Base-by-base conservation (phyloP, 2,329 filamentous ascomycete genomes). In the Akanthomyces uredinophilus region DNA sequence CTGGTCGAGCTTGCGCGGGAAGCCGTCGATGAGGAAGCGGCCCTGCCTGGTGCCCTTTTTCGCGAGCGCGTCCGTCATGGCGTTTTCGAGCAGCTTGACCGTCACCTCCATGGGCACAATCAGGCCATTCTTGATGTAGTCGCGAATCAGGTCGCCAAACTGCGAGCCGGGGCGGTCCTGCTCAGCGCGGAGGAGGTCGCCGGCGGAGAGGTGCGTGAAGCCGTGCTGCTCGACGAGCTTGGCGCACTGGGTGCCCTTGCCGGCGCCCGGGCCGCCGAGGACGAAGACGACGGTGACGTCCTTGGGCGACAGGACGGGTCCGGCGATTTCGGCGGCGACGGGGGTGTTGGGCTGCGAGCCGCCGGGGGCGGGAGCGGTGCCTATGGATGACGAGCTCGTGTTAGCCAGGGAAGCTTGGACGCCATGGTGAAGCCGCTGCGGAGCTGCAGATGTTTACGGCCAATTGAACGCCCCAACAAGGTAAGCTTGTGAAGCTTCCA, bases 101-200 rank as follows among this genome's bases (percentile, higher is more conserved):
- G 95, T 99, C 56, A 98, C 92, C 76, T 98, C 94, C 91, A 96
- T 96, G n/a, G 95, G 95, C 66, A 99, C 95, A 75, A 99, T 99
- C 69, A 87, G 87, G 64, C 95, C 95, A 74, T 99, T 89, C 72
- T 89, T 91, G 82, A 99, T 99, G 80, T 95, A 93, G 69, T 89
- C 84, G 74, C 89, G 89, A 83, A 99, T 99, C 78, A 98, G 83
- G 67, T 92, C 86, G 73, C 95, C 95, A 74, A 96, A 98, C 76
- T 97, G 83, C 66, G 87, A 92, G 63, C 91, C 93, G 0, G 86
- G 83, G 5, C 94, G 90, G 71, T 94, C 83, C 78, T 98, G 95
- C 80, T 99, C 95, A 66, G 92, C 93, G 64, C 95, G 91, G 66
- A 99, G 84, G 51, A 99, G 83, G 75, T 99, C 95, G 63, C 95